These are phyloP conservation scores for Bocquillonia castaneifolia DNA, from an alignment of 441 rosid genomes.

Conservation along the genomic window DNA sequence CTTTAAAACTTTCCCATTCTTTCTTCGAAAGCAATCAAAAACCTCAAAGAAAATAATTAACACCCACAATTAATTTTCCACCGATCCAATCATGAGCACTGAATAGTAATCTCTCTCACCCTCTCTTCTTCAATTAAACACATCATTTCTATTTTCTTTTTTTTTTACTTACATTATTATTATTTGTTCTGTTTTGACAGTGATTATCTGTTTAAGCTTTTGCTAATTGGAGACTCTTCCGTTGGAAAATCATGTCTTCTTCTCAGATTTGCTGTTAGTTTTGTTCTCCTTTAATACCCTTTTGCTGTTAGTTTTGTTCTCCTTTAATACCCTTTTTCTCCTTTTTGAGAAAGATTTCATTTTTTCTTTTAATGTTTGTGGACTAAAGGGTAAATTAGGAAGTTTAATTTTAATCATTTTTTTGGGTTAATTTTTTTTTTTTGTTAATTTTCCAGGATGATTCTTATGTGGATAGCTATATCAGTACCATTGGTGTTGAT, in stretches of 20 bases:
- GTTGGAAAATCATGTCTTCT: conserved; percentile 87
- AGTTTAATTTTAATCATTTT: neutral
- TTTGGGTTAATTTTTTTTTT: neutral
- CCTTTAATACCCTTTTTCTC: neutral
- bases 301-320: conserved; percentile 53
- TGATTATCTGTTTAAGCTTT: conserved; percentile 76
- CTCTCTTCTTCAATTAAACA: neutral
- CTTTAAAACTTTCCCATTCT: conserved; percentile 8
- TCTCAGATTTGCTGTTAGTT: conserved; percentile 73
- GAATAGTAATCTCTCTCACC: conserved; percentile 47
- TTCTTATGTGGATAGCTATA: conserved; percentile 79
- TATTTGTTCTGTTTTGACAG: conserved; percentile 26
- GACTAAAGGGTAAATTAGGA: neutral
- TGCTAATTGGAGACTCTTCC: conserved; percentile 77
- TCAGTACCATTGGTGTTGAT: conserved; percentile 87
- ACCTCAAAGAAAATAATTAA: neutral
- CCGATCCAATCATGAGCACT: conserved; percentile 58
- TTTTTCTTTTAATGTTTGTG: neutral
- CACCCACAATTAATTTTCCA: neutral
- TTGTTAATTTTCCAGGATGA: conserved; percentile 49
- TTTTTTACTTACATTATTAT: conserved; percentile 1
- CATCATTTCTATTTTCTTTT: neutral
- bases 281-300: conserved; percentile 6
- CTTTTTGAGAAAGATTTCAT: neutral
- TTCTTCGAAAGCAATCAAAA: neutral